A percentile compares a stretch with the other conserved stretches of the same genome.
Evolutionary conservation across 495 filamentous ascomycete genomes (phyloP).

Genomic region (Lasiosphaeria ovina): DNA sequence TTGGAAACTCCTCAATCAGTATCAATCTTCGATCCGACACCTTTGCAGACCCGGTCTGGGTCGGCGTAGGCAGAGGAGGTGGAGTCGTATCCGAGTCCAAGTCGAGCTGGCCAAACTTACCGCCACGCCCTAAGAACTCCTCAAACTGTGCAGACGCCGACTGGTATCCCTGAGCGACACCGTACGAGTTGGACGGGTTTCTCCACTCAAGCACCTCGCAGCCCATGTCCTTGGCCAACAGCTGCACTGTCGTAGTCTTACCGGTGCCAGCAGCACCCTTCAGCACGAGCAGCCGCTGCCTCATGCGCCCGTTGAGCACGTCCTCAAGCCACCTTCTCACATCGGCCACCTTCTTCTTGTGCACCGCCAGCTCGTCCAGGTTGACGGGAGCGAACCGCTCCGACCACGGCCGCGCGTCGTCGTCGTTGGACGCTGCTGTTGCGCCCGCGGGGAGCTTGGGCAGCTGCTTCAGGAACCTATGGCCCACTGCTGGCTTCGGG

Average conservation of each 20-base stretch:
- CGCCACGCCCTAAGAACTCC: conserved; percentile 78
- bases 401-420: conserved; percentile 72
- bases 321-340: conserved; percentile 77
- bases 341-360: conserved; percentile 89
- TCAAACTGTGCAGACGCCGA: conserved; percentile 78
- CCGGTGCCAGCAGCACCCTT: conserved; percentile 91
- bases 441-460: conserved; percentile 8
- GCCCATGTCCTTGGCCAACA: conserved; percentile 68
- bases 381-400: conserved; percentile 73
- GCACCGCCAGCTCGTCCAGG: conserved; percentile 82
- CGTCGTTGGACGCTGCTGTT: conserved; percentile 18
- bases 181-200: conserved; percentile 67
- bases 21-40: conserved; percentile 54
- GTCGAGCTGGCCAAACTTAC: conserved; percentile 75
- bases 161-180: conserved; percentile 47
- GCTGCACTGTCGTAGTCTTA: conserved; percentile 81
- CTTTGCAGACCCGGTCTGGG: conserved; percentile 1
- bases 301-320: conserved; percentile 61
- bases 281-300: conserved; percentile 73
- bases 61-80: conserved; percentile 16
- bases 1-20: conserved; percentile 92
- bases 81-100: conserved; percentile 43
- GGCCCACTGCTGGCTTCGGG: conserved; percentile 25
- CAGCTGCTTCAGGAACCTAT: conserved; percentile 39
- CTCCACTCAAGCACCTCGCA: conserved; percentile 86